Evolutionary conservation across 352 stramenopile genomes (phyloP).

Genomic region (Phytopythium ostracodes): DNA sequence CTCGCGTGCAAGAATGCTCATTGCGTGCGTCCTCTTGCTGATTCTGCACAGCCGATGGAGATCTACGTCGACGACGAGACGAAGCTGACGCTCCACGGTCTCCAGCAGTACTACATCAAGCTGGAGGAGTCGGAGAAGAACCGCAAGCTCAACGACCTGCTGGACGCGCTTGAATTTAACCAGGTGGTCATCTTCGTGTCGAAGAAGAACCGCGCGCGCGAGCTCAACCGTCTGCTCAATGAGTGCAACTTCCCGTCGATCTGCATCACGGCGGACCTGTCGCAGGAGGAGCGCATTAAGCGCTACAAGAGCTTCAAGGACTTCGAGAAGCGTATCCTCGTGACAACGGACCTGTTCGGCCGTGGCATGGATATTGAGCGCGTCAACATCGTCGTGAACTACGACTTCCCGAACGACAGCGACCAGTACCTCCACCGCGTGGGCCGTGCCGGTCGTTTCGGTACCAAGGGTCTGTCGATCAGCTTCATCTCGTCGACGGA

Average conservation of each 20-base stretch:
- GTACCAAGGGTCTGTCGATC: conserved; percentile 99
- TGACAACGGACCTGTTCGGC: conserved; percentile 99
- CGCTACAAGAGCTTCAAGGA: conserved; percentile 99
- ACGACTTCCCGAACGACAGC: conserved; percentile 98
- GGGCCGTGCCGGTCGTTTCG: conserved; percentile 98
- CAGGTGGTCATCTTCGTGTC: conserved; percentile 99
- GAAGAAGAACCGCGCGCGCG: conserved; percentile 95
- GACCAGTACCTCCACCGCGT: conserved; percentile 99
- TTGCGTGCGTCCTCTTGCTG: not conserved
- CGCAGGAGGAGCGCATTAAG: conserved; percentile 97
- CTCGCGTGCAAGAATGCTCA: not conserved
- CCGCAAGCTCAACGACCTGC: conserved; percentile 98
- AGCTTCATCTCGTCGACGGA: conserved; percentile 98
- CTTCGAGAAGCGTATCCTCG: conserved; percentile 99
- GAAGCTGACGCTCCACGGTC: conserved; percentile 99
- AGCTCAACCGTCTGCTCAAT: conserved; percentile 98
- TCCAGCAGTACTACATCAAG: conserved; percentile 99
- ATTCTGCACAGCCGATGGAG: conserved; percentile 90
- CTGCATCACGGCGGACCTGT: conserved; percentile 98
- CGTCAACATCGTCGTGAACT: conserved; percentile 99
- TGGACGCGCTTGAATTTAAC: conserved; percentile 99
- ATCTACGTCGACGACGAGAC: conserved; percentile 99
- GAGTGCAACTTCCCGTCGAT: conserved; percentile 99
- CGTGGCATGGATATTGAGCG: conserved; percentile 99
- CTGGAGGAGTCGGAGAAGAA: conserved; percentile 99